Percentiles rank a stretch among this genome's conserved stretches.
phyloP scores from a whole-genome alignment of 2,329 filamentous ascomycete genomes.

The Aaosphaeria pasadenensis region DNA sequence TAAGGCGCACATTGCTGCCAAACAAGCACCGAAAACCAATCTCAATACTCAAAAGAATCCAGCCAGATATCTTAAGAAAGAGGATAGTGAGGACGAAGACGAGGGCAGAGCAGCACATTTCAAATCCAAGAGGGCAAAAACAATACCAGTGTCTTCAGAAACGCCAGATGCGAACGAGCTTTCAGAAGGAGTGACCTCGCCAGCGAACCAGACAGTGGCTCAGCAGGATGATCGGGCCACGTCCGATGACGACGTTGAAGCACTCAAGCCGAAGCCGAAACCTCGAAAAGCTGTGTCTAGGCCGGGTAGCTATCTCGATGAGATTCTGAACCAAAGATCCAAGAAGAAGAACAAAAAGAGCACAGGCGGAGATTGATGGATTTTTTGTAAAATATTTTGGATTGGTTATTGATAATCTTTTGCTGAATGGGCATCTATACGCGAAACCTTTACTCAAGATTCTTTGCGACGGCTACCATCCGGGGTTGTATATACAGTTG shows the following conservation, averaged over 20 bases:
- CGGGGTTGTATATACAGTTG: no score
- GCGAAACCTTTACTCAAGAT: no score
- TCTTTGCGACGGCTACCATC: no score
- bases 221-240: no score
- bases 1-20: conserved; percentile 26
- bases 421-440: no score
- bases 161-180: conserved; percentile 1
- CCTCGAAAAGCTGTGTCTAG: conserved; percentile 21
- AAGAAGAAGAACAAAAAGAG: conserved; percentile 47
- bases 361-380: not conserved
- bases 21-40: conserved; percentile 18
- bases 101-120: conserved; percentile 34
- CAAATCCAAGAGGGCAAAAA: conserved; percentile 28
- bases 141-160: conserved; percentile 3
- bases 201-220: no score
- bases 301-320: conserved; percentile 53
- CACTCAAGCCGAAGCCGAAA: not conserved
- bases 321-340: conserved; percentile 47
- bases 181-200: no score
- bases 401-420: no score
- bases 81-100: conserved; percentile 40
- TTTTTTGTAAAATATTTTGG: no score
- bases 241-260: not conserved
- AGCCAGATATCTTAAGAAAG: conserved; percentile 13
- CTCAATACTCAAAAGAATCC: conserved; percentile 21